phyloP scores from a whole-genome alignment of 805 yeast genomes.

The Sugiyamaella mastotermitis region DNA sequence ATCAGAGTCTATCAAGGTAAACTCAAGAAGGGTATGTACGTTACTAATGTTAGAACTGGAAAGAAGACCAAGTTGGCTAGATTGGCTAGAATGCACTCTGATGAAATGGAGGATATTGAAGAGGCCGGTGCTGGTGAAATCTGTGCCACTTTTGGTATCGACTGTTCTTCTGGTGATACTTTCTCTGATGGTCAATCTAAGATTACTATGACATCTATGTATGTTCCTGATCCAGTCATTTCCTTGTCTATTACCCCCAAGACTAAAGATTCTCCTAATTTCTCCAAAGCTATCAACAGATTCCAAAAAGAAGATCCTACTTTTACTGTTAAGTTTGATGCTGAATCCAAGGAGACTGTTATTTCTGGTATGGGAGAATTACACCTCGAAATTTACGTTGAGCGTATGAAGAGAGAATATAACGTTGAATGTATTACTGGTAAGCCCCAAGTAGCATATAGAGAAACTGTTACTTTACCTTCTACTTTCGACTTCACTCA shows the following conservation, averaged over 20 bases:
- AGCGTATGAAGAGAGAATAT: constrained; percentile 96
- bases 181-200: constrained; percentile 78
- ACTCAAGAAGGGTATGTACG: constrained; percentile 82
- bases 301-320: constrained; percentile 99
- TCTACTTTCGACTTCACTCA: constrained; percentile 88
- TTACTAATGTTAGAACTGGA: constrained; percentile 85
- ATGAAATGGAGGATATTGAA: constrained; percentile 96
- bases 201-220: constrained; percentile 96
- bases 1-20: constrained; percentile 96
- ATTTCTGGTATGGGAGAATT: constrained; percentile 98
- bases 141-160: constrained; percentile 98
- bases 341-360: constrained; percentile 88
- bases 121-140: constrained; percentile 98
- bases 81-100: constrained; percentile 96
- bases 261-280: constrained; percentile 78
- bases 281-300: constrained; percentile 93
- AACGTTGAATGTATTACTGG: constrained; percentile 94
- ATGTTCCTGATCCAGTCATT: constrained; percentile 97
- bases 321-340: constrained; percentile 84
- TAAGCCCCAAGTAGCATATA: constrained; percentile 95
- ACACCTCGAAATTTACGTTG: constrained; percentile 95
- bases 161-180: constrained; percentile 98
- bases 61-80: constrained; percentile 90
- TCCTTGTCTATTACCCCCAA: constrained; percentile 87
- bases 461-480: constrained; percentile 77